Base-by-base conservation (phyloP, 139 green algal species). In the Asterochloris sp. region DNA sequence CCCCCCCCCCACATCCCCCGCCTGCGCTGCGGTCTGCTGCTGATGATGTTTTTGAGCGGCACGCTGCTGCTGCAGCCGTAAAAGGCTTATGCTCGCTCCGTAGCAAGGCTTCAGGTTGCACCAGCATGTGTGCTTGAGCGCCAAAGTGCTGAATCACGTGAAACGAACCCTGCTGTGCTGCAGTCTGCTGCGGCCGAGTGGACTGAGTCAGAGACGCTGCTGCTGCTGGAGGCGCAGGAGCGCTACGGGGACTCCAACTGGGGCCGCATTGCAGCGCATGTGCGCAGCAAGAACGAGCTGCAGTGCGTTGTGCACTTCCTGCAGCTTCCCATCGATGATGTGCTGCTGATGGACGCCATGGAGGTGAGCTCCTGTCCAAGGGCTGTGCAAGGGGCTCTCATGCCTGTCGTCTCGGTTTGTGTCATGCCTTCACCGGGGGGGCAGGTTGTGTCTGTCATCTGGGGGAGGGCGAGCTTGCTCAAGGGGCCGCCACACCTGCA, bases 271-370 rank as follows among this genome's bases (percentile, higher is more conserved):
- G 91, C 96, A 0, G 91, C 95, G 78, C 93, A 98, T 76, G 96
- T 99, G 73, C 93, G 91, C 73, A 95, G 86, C 16, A 94, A 94
- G 75, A 92, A 75, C 16, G 82, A 91, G 83, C 83, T 95, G 64
- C 87, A 98, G 85, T 99, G 96, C 87, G 87, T 98, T 29, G 78
- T 91, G 54, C 93, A 94, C 84, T 98, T 99, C 83, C 79, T 99
- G 78, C 83, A 88, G 85, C 82, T 99, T 84, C 94, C 96, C 26
- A 97, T 98, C 0, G 95, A 99, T 77, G 96, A 99, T 64, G 73
- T 86, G 9, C 92, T 96, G 54, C 76, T 98, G 60, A 89, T 95
- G 6, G 86, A 54, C 6, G 38, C 24, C 73, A 60, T 24, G 24
- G 19, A 19, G 19, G 19, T 24, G 19, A 77, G n/a, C 10, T 24